These are phyloP conservation scores for Solioccasus polychromus DNA, from an alignment of 768 basidiomycete species.

Conservation along the genomic window DNA sequence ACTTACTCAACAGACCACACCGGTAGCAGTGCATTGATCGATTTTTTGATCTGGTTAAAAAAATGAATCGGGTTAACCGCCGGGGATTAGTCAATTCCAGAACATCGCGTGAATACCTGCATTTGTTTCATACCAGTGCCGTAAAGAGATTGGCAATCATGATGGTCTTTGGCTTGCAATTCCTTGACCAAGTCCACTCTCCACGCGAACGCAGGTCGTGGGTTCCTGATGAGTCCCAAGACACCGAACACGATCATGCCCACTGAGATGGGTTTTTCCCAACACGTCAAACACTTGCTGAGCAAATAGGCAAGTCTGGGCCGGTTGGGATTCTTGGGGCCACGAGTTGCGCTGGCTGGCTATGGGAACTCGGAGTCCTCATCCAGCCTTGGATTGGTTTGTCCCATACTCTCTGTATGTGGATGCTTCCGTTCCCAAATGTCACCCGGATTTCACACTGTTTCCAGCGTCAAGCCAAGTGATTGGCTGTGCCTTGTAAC, in stretches of 20 bases:
- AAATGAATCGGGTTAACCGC: constrained; percentile 25
- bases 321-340: constrained; percentile 8
- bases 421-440: constrained; percentile 22
- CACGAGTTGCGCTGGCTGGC: constrained; percentile 7
- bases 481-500: constrained; percentile 31
- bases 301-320: constrained; percentile 5
- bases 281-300: constrained; percentile 15
- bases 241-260: constrained; percentile 19
- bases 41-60: constrained; percentile 25
- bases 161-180: constrained; percentile 12
- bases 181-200: constrained; percentile 7
- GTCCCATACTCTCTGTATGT: constrained; percentile 10
- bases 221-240: constrained; percentile 14
- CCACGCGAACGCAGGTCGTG: constrained; percentile 9
- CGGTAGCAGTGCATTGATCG: constrained; percentile 28
- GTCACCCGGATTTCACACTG: constrained; percentile 29
- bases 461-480: constrained; percentile 9
- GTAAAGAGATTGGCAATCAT: constrained; percentile 36
- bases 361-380: constrained; percentile 12
- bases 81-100: constrained; percentile 32
- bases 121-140: constrained; percentile 29
- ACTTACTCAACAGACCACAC: constrained; percentile 31
- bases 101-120: constrained; percentile 19
- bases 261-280: constrained; percentile 9
- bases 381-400: constrained; percentile 5